A percentile compares a stretch with the other conserved stretches of the same genome.
These are phyloP conservation scores for Xylaria sp. DNA, from an alignment of 2,329 filamentous ascomycete genomes.

Conservation along the genomic window DNA sequence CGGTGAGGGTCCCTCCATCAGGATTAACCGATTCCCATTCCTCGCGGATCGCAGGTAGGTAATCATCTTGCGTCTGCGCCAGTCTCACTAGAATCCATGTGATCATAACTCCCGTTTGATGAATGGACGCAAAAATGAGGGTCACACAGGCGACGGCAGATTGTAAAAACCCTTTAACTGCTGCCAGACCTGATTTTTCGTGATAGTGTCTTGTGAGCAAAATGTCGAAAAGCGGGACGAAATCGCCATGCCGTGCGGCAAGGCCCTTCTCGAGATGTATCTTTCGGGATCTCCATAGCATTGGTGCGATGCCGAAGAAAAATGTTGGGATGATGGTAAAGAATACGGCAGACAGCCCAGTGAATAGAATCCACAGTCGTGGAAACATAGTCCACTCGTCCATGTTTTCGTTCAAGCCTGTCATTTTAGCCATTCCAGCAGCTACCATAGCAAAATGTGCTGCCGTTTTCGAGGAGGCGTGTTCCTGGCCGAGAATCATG, in stretches of 20 bases:
- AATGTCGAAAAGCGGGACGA: not conserved
- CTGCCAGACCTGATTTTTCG: not conserved
- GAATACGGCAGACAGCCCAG: not conserved
- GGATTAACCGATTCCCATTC: not conserved
- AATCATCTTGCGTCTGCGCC: not conserved
- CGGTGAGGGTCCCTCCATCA: not conserved
- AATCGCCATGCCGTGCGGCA: not conserved
- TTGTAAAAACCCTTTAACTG: not conserved
- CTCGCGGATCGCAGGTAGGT: not conserved
- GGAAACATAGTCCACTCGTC: not conserved
- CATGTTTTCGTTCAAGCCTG: not conserved
- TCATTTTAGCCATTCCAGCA: not conserved
- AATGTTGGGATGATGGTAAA: not conserved
- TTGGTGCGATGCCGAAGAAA: not conserved
- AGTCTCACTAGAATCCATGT: not conserved
- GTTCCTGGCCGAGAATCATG: not conserved
- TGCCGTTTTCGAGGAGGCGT: not conserved
- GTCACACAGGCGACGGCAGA: not conserved
- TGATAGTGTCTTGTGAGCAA: not conserved
- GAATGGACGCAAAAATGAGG: not conserved
- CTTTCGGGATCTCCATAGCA: not conserved
- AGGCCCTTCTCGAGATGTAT: not conserved
- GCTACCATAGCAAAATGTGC: not conserved
- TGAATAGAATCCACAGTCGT: not conserved
- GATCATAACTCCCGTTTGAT: not conserved